A percentile compares a stretch with the other conserved stretches of the same genome.
Conservation (phyloP, 2,329 filamentous ascomycete genomes). For the Lasiodiplodia hormozganensis region DNA sequence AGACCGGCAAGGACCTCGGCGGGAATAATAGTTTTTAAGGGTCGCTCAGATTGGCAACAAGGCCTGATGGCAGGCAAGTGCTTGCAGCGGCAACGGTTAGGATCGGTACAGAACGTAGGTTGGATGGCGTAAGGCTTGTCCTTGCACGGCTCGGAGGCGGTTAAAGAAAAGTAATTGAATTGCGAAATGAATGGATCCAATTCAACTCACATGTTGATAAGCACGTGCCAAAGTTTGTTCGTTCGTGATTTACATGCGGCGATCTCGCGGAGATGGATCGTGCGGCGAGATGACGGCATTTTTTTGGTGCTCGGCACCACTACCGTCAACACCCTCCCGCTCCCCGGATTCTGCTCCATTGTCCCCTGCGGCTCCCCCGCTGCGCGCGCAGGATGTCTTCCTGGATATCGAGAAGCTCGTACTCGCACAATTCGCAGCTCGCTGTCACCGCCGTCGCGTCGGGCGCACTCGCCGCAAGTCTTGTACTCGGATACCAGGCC, state of each 20-base stretch:
- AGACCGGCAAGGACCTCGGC: not conserved
- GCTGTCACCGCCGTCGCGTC: slow-evolving; percentile 71
- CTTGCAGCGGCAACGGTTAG: not conserved
- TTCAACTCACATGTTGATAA: not conserved
- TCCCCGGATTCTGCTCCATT: not conserved
- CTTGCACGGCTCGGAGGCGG: not conserved
- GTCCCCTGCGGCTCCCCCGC: not conserved
- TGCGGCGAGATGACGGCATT: slow-evolving; percentile 23
- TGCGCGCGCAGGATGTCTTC: slow-evolving; percentile 49
- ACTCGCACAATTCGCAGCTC: slow-evolving; percentile 65
- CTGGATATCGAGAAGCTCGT: slow-evolving; percentile 53
- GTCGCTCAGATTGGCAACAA: slow-evolving; percentile 18
- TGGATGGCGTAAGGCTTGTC: slow-evolving; percentile 14
- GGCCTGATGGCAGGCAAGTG: not conserved
- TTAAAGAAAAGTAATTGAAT: slow-evolving; percentile 17
- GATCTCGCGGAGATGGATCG: slow-evolving; percentile 3
- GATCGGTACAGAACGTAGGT: not conserved
- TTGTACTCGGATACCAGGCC: slow-evolving; percentile 65
- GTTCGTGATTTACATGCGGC: not conserved
- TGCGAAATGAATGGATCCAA: not conserved
- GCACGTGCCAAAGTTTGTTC: not conserved
- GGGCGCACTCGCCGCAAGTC: slow-evolving; percentile 55
- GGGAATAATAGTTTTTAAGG: slow-evolving; percentile 12
- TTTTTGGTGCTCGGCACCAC: slow-evolving; percentile 15
- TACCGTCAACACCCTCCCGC: not conserved